Conservation (phyloP, 139 green algal genomes). For the Chlorella sp. region DNA sequence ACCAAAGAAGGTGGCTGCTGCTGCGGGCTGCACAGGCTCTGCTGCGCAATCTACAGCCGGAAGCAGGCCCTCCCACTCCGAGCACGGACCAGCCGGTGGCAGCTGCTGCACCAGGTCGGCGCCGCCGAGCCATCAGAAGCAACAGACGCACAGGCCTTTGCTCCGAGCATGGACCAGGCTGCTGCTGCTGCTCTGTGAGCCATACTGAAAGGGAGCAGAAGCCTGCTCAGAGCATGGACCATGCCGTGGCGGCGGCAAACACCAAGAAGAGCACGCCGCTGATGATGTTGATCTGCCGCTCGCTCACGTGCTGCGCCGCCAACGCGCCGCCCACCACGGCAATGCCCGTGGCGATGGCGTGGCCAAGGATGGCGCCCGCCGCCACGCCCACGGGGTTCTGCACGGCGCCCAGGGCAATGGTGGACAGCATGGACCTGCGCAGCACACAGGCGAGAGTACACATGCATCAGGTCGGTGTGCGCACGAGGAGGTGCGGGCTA, state of each 20-base stretch:
- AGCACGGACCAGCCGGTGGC: no score
- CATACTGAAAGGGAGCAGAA: no score
- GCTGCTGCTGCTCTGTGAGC: no score
- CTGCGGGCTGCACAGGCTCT: neutral
- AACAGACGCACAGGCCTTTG: no score
- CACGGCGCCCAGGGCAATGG: conserved; percentile 87
- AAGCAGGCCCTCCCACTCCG: no score
- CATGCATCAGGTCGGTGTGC: no score
- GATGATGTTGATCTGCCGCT: conserved; percentile 75
- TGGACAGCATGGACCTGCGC: conserved; percentile 89
- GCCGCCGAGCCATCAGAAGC: no score
- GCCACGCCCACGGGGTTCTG: conserved; percentile 86
- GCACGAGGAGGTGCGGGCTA: no score
- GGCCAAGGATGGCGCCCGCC: conserved; percentile 78
- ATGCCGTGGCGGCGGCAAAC: conserved; percentile 77
- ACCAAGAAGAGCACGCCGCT: conserved; percentile 84
- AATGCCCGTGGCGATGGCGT: conserved; percentile 84
- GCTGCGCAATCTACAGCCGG: neutral
- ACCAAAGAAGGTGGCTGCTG: neutral
- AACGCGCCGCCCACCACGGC: conserved; percentile 85
- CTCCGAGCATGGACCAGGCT: no score
- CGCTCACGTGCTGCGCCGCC: conserved; percentile 78
- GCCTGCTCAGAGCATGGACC: conserved; percentile 54
- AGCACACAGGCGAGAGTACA: no score
- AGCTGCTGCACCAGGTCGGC: no score